These are phyloP conservation scores for Lyophyllum atratum DNA, from an alignment of 768 basidiomycete genomes.

Conservation along the genomic window DNA sequence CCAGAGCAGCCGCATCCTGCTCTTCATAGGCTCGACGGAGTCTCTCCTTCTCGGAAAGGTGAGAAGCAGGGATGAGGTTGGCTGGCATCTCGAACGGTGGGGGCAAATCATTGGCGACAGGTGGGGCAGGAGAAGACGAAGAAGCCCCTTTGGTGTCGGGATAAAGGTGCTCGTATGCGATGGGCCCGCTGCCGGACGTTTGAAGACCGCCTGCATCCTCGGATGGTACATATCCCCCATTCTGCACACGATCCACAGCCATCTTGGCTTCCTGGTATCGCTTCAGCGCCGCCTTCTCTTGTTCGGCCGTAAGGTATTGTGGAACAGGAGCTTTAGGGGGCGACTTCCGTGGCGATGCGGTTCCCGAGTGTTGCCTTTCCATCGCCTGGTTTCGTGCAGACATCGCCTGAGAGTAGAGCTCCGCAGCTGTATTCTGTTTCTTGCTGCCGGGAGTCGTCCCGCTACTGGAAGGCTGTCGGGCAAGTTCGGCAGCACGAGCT, in stretches of 20 bases:
- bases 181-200: conserved; percentile 38
- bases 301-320: conserved; percentile 62
- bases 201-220: conserved; percentile 15
- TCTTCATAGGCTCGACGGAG: conserved; percentile 65
- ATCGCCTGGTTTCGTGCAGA: conserved; percentile 26
- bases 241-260: conserved; percentile 67
- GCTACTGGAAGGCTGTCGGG: conserved; percentile 17
- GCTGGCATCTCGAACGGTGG: conserved; percentile 54
- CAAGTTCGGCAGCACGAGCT: conserved; percentile 9
- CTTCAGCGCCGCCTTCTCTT: conserved; percentile 72
- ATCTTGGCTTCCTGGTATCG: conserved; percentile 72
- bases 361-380: conserved; percentile 13
- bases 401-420: conserved; percentile 31
- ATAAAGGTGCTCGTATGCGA: conserved; percentile 66
- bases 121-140: conserved; percentile 23
- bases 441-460: conserved; percentile 1
- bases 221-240: conserved; percentile 22
- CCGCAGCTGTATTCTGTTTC: conserved; percentile 10
- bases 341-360: conserved; percentile 5
- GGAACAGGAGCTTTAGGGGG: conserved; percentile 31
- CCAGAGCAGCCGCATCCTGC: conserved; percentile 58
- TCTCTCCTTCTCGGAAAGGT: conserved; percentile 68
- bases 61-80: conserved; percentile 37
- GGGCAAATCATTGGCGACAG: conserved; percentile 36
- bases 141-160: conserved; percentile 35